Percentiles rank a stretch among this genome's conserved stretches.
These are phyloP conservation scores for Chalciporus pseudorubinellus DNA, from an alignment of 768 basidiomycete genomes.

Conservation along the genomic window DNA sequence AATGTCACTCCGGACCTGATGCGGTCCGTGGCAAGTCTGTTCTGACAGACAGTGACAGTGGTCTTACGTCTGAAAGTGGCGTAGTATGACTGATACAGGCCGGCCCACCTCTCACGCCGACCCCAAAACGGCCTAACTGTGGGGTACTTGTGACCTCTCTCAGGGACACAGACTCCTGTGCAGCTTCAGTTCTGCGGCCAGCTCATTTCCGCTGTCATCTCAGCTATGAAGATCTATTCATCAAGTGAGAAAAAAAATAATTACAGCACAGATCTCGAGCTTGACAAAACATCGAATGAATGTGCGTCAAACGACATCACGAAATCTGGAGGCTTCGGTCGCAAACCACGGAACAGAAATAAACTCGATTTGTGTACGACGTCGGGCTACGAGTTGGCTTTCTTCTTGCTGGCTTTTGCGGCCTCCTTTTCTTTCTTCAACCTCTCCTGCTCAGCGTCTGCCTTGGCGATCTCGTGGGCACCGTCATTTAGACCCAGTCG, in stretches of 20 bases:
- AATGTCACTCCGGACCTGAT: no score
- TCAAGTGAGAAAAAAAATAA: not conserved
- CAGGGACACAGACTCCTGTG: conserved; percentile 5
- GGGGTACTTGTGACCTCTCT: not conserved
- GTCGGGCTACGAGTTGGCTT: conserved; percentile 24
- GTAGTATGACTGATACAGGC: no score
- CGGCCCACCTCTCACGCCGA: no score
- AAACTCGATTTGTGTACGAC: not conserved
- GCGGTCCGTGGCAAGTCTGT: no score
- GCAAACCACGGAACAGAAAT: not conserved
- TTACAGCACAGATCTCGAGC: not conserved
- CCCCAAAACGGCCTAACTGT: no score
- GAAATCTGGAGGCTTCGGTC: not conserved
- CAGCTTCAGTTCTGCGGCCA: conserved; percentile 8
- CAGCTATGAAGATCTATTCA: not conserved
- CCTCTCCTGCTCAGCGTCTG: conserved; percentile 52
- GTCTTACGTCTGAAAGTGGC: no score
- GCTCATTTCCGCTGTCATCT: conserved; percentile 15
- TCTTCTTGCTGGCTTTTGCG: conserved; percentile 39
- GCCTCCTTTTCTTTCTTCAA: conserved; percentile 61
- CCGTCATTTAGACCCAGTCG: conserved; percentile 85
- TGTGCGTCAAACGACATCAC: not conserved
- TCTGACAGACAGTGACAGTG: no score
- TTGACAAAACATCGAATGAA: not conserved
- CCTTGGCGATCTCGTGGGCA: conserved; percentile 79